Evolutionary conservation across 805 yeast genomes (phyloP).

Genomic region (Wickerhamiella slavikovae): DNA sequence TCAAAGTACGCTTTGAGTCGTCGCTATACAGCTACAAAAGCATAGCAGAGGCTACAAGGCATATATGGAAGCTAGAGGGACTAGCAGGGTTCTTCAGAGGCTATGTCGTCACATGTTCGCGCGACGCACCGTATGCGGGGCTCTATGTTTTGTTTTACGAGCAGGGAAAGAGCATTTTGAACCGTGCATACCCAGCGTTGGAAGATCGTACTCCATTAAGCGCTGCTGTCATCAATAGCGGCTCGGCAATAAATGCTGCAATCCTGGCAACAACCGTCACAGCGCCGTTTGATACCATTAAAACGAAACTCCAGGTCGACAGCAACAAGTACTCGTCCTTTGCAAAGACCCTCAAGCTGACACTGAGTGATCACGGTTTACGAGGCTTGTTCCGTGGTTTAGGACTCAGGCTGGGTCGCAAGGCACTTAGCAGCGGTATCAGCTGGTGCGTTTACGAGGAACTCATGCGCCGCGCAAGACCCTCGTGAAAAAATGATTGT

Average conservation of each 20-base stretch:
- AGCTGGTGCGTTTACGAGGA: constrained; percentile 97
- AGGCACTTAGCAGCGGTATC: constrained; percentile 81
- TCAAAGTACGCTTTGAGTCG: constrained; percentile 81
- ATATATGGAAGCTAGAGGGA: constrained; percentile 34
- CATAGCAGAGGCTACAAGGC: constrained; percentile 34
- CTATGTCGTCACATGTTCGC: constrained; percentile 60
- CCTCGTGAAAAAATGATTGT: too few species aligned
- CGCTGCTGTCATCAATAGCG: constrained; percentile 42
- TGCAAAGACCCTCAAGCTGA: constrained; percentile 20
- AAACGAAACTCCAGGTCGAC: constrained; percentile 71
- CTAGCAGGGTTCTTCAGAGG: constrained; percentile 66
- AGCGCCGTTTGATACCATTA: constrained; percentile 87
- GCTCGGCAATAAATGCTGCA: constrained; percentile 67
- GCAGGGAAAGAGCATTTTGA: constrained; percentile 37
- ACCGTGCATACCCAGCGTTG: constrained; percentile 19
- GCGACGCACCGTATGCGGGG: constrained; percentile 97
- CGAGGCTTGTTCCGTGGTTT: constrained; percentile 62
- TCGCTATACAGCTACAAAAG: constrained; percentile 50
- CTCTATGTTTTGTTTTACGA: constrained; percentile 75
- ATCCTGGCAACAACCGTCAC: constrained; percentile 64
- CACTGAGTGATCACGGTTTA: constrained; percentile 27
- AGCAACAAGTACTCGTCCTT: constrained; percentile 27
- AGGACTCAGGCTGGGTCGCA: constrained; percentile 58
- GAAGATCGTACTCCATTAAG: constrained; percentile 15
- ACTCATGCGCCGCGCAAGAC: constrained; percentile 27